phyloP scores from a whole-genome alignment of 768 basidiomycete genomes.

The Psilocybe cyanescens region DNA sequence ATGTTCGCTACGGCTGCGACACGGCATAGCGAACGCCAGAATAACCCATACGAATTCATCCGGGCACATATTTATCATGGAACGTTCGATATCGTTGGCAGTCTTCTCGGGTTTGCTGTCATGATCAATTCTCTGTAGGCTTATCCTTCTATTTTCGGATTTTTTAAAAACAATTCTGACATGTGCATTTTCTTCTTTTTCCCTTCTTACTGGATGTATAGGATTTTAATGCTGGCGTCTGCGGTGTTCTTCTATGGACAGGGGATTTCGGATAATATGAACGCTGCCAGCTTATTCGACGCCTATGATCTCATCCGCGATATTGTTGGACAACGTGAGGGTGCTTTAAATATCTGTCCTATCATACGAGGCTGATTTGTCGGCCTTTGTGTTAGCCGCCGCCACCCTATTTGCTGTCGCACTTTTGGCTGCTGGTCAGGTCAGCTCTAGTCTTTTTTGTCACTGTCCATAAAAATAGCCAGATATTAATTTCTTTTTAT shows the following conservation, averaged over 20 bases:
- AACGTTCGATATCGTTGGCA: slow-evolving; percentile 65
- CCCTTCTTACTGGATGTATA: slow-evolving; percentile 27
- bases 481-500: not conserved
- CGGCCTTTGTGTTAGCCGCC: slow-evolving; percentile 50
- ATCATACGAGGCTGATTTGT: slow-evolving; percentile 1
- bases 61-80: slow-evolving; percentile 68
- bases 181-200: not conserved
- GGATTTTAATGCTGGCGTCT: slow-evolving; percentile 81
- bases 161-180: too few relatives aligned
- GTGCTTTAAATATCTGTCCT: not conserved
- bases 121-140: slow-evolving; percentile 84
- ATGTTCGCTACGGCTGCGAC: slow-evolving; percentile 37
- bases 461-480: not conserved
- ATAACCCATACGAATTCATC: slow-evolving; percentile 59
- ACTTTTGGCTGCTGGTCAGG: slow-evolving; percentile 83
- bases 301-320: slow-evolving; percentile 76
- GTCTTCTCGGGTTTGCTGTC: slow-evolving; percentile 83
- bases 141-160: not conserved
- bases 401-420: slow-evolving; percentile 90
- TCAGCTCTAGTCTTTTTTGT: slow-evolving; percentile 17
- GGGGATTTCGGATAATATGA: slow-evolving; percentile 25
- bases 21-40: slow-evolving; percentile 57
- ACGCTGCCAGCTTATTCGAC: slow-evolving; percentile 80
- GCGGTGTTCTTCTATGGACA: slow-evolving; percentile 75
- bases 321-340: slow-evolving; percentile 68